Conservation (phyloP, 176 grass and related monocot genomes). For the Triticum monococcum region DNA sequence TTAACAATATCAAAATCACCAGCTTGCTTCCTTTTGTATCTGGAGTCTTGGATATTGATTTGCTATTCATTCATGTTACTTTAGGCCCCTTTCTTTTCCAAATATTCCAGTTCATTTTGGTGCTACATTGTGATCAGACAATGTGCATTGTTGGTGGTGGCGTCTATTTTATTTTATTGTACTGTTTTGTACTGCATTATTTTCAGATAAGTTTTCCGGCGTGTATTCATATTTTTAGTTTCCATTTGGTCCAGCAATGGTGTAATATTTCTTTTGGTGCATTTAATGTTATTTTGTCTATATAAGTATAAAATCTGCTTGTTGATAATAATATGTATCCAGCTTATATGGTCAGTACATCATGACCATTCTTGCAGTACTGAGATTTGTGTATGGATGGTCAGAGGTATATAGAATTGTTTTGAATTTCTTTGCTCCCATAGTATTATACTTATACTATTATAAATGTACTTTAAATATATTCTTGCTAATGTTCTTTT, state of each 20-base stretch:
- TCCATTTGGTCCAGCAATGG: neutral
- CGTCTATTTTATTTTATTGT: neutral
- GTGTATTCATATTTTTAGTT: constrained; percentile 23
- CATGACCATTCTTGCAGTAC: constrained; percentile 40
- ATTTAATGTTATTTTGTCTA: constrained; percentile 6
- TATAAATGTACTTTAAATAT: neutral
- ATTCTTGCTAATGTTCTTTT: neutral
- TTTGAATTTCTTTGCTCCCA: constrained; percentile 30
- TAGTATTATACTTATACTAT: constrained; percentile 15
- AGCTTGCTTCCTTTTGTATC: constrained; percentile 31
- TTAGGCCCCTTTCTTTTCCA: neutral
- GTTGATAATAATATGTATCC: constrained; percentile 23
- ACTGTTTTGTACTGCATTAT: constrained; percentile 22
- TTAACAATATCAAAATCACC: constrained; percentile 34
- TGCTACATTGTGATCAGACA: constrained; percentile 30
- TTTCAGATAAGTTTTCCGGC: neutral
- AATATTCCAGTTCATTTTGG: constrained; percentile 19
- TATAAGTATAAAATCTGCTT: constrained; percentile 22
- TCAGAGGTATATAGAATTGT: constrained; percentile 57
- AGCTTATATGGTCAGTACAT: constrained; percentile 30
- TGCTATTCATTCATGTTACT: constrained; percentile 23
- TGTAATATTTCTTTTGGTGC: constrained; percentile 16
- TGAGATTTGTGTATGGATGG: constrained; percentile 50
- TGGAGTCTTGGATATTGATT: constrained; percentile 17
- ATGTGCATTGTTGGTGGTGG: neutral